Evolutionary conservation across 805 yeast species (phyloP).

Genomic region (Teunomyces panamensis): DNA sequence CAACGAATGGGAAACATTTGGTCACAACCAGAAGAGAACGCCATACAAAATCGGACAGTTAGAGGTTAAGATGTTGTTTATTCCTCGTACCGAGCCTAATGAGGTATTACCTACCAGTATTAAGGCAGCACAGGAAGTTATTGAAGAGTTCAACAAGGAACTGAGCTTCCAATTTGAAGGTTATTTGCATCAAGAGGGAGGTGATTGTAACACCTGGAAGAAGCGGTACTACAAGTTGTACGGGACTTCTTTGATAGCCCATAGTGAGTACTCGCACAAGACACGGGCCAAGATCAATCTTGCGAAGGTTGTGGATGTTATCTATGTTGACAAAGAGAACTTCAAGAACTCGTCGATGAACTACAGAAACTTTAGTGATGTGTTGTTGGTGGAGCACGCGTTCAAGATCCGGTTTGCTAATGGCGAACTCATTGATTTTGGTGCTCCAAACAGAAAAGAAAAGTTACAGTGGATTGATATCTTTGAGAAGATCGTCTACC

Average conservation of each 20-base stretch:
- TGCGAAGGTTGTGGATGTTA: conserved; percentile 58
- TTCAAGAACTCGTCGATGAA: conserved; percentile 24
- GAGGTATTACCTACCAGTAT: conserved; percentile 74
- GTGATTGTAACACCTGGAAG: conserved; percentile 75
- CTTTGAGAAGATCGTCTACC: conserved; percentile 54
- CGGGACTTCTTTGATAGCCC: conserved; percentile 72
- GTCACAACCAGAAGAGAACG: conserved; percentile 28
- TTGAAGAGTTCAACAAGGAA: conserved; percentile 31
- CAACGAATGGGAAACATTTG: conserved; percentile 67
- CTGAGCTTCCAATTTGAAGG: conserved; percentile 50
- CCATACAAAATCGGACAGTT: conserved; percentile 68
- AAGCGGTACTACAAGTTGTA: conserved; percentile 71
- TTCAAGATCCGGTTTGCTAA: conserved; percentile 74
- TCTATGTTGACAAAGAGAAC: conserved; percentile 41
- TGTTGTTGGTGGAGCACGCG: conserved; percentile 64
- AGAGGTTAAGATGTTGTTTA: conserved; percentile 63
- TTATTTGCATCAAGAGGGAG: conserved; percentile 83
- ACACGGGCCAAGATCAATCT: conserved; percentile 76
- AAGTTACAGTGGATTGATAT: conserved; percentile 64
- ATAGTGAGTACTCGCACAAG: conserved; percentile 64
- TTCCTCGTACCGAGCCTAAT: conserved; percentile 57
- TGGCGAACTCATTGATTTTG: conserved; percentile 79
- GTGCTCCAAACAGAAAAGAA: conserved; percentile 68
- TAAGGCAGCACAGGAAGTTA: conserved; percentile 39
- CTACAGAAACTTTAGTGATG: conserved; percentile 68